Conservation (phyloP, 768 basidiomycete species). For the Boletus barrowsii region DNA sequence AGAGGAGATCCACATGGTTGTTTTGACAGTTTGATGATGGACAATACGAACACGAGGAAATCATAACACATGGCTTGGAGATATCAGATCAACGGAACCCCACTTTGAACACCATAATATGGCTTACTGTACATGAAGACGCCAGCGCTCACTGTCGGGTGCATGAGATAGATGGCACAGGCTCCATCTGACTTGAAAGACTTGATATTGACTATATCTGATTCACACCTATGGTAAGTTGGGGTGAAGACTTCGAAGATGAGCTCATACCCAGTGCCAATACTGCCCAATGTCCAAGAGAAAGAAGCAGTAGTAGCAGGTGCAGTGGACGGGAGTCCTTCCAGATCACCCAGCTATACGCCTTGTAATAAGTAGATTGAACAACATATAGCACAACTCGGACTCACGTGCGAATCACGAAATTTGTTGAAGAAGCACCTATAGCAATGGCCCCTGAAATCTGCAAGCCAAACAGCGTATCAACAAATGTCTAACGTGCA, state of each 20-base stretch:
- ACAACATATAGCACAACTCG: too few species aligned
- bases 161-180: conserved; percentile 1
- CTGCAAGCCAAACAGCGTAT: neutral
- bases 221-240: neutral
- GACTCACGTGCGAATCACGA: conserved; percentile 28
- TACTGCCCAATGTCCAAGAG: conserved; percentile 27
- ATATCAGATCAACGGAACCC: neutral
- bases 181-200: neutral
- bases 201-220: conserved; percentile 7
- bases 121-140: conserved; percentile 19
- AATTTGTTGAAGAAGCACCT: conserved; percentile 17
- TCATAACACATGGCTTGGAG: conserved; percentile 20
- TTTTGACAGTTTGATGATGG: conserved; percentile 13
- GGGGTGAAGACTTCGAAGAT: neutral
- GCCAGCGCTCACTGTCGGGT: conserved; percentile 1
- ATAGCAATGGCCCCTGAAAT: conserved; percentile 6
- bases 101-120: neutral
- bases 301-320: conserved; percentile 5
- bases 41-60: conserved; percentile 16
- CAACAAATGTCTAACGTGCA: neutral
- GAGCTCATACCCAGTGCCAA: conserved; percentile 12
- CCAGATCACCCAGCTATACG: conserved; percentile 28
- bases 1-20: conserved; percentile 9
- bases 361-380: neutral
- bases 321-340: conserved; percentile 12